A percentile compares a stretch with the other conserved stretches of the same genome.
phyloP scores from a whole-genome alignment of 2,329 filamentous ascomycete genomes.

The Pseudogymnoascus sp. region DNA sequence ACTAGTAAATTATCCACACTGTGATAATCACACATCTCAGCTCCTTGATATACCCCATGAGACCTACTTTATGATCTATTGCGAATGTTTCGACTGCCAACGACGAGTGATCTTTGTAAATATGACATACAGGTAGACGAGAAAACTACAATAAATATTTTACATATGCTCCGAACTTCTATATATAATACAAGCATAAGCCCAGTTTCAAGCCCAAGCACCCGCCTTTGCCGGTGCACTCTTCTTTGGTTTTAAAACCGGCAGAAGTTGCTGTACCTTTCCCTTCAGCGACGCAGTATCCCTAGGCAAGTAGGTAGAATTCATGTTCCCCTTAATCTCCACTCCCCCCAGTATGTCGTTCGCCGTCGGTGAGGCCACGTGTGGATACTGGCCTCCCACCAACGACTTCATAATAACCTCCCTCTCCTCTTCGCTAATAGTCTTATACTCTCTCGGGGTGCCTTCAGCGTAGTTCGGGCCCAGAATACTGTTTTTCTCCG shows the following conservation, averaged over 20 bases:
- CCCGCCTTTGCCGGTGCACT: not conserved
- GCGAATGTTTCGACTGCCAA: not conserved
- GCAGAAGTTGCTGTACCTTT: slow-evolving; percentile 24
- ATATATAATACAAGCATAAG: slow-evolving; percentile 6
- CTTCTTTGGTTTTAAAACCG: slow-evolving; percentile 11
- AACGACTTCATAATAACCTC: slow-evolving; percentile 15
- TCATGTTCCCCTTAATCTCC: slow-evolving; percentile 21
- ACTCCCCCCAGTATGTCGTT: slow-evolving; percentile 21
- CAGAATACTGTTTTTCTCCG: slow-evolving; percentile 5
- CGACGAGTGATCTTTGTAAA: not conserved
- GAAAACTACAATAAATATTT: not conserved
- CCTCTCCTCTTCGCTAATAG: not conserved
- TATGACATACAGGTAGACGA: not conserved
- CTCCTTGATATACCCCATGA: not conserved
- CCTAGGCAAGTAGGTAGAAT: slow-evolving; percentile 27
- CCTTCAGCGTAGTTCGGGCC: not conserved
- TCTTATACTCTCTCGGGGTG: not conserved
- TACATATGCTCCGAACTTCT: slow-evolving; percentile 6
- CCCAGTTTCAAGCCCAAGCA: not conserved
- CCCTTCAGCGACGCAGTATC: slow-evolving; percentile 23
- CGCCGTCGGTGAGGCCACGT: slow-evolving; percentile 13
- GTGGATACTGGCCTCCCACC: slow-evolving; percentile 26
- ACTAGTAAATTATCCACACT: not conserved
- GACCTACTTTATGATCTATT: not conserved
- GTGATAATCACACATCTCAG: not conserved